Percentiles rank a stretch among this genome's conserved stretches.
phyloP scores from a whole-genome alignment of 1,284 basidiomycete genomes.

The Ustilago nuda region DNA sequence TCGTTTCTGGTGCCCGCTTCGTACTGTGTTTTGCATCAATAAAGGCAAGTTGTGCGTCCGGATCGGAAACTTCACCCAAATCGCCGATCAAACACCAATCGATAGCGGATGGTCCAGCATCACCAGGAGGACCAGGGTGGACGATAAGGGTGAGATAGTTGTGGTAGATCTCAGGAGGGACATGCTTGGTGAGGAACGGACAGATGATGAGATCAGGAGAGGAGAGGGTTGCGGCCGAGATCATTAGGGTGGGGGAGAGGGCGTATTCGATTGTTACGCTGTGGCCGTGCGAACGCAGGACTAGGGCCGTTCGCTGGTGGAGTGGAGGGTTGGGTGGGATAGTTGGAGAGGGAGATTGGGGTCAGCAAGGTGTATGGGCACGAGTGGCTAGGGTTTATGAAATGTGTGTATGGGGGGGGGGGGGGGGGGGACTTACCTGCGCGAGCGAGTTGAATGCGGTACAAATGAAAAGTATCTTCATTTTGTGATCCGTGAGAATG shows the following conservation, averaged over 20 bases:
- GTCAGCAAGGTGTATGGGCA: neutral
- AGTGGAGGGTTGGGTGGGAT: neutral
- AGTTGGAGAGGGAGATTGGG: neutral
- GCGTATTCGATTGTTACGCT: constrained; percentile 70
- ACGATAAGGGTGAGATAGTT: constrained; percentile 71
- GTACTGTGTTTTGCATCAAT: constrained; percentile 59
- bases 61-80: constrained; percentile 66
- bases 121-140: constrained; percentile 72
- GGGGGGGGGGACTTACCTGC: constrained; percentile 21
- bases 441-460: constrained; percentile 71
- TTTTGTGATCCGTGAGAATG: constrained; percentile 5
- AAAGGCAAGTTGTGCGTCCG: constrained; percentile 63
- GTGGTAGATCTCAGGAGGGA: constrained; percentile 70
- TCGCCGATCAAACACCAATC: constrained; percentile 72
- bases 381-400: too few relatives aligned
- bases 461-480: constrained; percentile 70
- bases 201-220: constrained; percentile 71
- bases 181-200: constrained; percentile 71
- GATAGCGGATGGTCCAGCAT: constrained; percentile 72
- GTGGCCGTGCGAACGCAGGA: constrained; percentile 69
- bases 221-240: constrained; percentile 68
- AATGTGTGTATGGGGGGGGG: neutral
- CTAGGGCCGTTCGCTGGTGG: constrained; percentile 60
- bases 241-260: constrained; percentile 69
- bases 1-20: constrained; percentile 20